Conservation (phyloP, 2,329 filamentous ascomycete species). For the Xylariaceae sp. region DNA sequence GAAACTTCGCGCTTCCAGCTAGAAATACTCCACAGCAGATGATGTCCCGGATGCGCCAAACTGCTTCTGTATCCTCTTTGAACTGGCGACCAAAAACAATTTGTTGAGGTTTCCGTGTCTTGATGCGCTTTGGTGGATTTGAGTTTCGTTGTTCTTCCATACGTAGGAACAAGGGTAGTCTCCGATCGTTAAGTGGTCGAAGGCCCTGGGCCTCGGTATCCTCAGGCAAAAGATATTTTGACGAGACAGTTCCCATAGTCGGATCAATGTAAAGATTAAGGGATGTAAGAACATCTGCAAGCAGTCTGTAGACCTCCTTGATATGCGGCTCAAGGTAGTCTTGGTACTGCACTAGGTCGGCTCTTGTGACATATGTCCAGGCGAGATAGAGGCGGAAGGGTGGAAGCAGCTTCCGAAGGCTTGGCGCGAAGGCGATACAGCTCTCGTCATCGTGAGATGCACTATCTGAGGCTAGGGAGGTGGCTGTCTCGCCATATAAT, state of each 20-base stretch:
- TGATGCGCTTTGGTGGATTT: conserved; percentile 45
- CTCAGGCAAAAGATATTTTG: conserved; percentile 59
- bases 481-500: conserved; percentile 57
- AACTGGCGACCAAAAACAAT: conserved; percentile 43
- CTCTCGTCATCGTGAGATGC: conserved; percentile 32
- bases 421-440: conserved; percentile 44
- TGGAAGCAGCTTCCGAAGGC: conserved; percentile 54
- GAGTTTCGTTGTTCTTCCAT: conserved; percentile 28
- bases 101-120: conserved; percentile 49
- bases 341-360: conserved; percentile 54
- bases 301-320: conserved; percentile 53
- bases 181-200: conserved; percentile 36
- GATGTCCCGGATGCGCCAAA: conserved; percentile 57
- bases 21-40: conserved; percentile 57
- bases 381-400: conserved; percentile 60
- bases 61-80: conserved; percentile 45
- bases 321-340: conserved; percentile 54
- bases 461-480: conserved; percentile 34
- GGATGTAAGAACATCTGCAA: conserved; percentile 56
- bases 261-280: conserved; percentile 53
- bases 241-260: conserved; percentile 45
- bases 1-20: conserved; percentile 49
- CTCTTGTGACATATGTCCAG: conserved; percentile 57
- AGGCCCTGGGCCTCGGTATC: conserved; percentile 48
- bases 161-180: conserved; percentile 40